Evolutionary conservation across 2,329 filamentous ascomycete species (phyloP), one percentile per base, ranked within the genome.

Genomic region (Raffaelea albimanens): DNA sequence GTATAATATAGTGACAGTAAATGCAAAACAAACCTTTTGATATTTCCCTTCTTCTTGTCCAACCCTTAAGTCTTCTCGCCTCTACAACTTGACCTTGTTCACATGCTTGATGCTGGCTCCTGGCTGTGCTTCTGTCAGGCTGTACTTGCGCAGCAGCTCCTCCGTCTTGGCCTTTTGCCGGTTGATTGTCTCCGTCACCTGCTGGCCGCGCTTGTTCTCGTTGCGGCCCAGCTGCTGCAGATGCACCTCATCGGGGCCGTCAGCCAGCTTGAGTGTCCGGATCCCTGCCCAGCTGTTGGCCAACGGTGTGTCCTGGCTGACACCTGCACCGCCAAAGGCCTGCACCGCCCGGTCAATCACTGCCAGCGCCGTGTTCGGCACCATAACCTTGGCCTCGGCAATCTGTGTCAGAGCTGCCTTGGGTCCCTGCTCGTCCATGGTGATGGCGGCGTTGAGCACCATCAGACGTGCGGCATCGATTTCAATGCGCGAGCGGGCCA

Each of bases 221-320:
- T 88, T 88, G 56, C 76, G 73, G 16, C 86, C 87, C 70, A 93
- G 72, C 69, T 93, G 87, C 63, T 87, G 72, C 55, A 90, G 67
- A 65, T 94, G 93, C 51, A 97, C 93, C 78, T 98, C 93, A 67
- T 98, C 93, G 0, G 93, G 93, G 0, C 93, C 93, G 66, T 98
- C 93, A 0, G 88, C 89, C 56, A 95, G 79, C 52, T 87, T 76
- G 66, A 95, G 73, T 7, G 90, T 95, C 50, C 89, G 75, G 59
- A 89, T 86, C 51, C 76, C 70, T 19, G 87, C 81, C 82, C 87
- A 95, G 79, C 90, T 83, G 62, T 73, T 76, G 13, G 89, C 90
- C 54, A 98, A 72, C 19, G 93, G 93, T 2, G 93, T 97, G 61
- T 98, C 93, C 72, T 97, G 93, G 60, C 81, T 86, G 43, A 98